Conservation (phyloP, 2,329 filamentous ascomycete species). For the Neocucurbitaria cava region DNA sequence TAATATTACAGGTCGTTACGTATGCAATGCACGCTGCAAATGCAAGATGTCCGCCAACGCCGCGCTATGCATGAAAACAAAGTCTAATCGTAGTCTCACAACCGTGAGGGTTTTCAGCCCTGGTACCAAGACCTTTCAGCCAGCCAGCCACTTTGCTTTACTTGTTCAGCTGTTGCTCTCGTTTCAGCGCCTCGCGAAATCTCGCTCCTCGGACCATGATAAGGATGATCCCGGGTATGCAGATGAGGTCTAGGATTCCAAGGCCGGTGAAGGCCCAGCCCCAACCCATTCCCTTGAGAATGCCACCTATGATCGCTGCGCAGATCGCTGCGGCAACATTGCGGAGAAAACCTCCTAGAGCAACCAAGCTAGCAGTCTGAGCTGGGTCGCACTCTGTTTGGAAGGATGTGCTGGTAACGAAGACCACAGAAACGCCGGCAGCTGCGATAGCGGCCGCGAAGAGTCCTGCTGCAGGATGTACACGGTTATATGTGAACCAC, state of each 20-base stretch:
- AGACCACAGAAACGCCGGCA: conserved; percentile 49
- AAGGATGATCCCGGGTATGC: conserved; percentile 31
- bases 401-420: conserved; percentile 53
- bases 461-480: conserved; percentile 24
- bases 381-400: conserved; percentile 51
- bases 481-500: conserved; percentile 46
- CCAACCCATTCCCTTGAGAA: conserved; percentile 47
- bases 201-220: conserved; percentile 30
- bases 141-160: not conserved
- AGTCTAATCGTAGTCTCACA: conserved; percentile 5
- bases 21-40: not conserved
- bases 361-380: conserved; percentile 52
- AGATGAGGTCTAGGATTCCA: conserved; percentile 28
- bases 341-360: conserved; percentile 50
- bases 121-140: not conserved
- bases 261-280: conserved; percentile 53
- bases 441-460: conserved; percentile 43
- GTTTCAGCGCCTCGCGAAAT: conserved; percentile 28
- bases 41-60: conserved; percentile 11
- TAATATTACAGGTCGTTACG: not conserved
- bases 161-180: conserved; percentile 15
- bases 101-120: not conserved
- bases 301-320: conserved; percentile 44
- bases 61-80: conserved; percentile 20
- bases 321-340: conserved; percentile 52